A percentile compares a stretch with the other conserved stretches of the same genome.
Evolutionary conservation across 2,329 filamentous ascomycete species (phyloP).

Genomic region (Apiospora malaysiana): DNA sequence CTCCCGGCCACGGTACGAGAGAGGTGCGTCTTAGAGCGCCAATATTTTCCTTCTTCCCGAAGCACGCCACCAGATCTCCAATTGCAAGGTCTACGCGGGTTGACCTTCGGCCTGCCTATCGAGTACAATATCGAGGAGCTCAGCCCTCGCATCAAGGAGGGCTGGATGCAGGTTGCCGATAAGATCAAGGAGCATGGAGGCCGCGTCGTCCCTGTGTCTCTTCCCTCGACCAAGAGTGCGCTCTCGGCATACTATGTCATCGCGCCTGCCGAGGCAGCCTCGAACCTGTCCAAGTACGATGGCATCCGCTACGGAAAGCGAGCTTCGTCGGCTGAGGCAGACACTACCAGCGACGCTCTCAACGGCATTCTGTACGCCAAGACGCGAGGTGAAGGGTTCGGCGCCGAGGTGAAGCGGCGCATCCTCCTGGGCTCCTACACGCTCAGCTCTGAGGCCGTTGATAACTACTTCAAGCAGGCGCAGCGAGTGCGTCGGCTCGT

Average conservation of each 20-base stretch:
- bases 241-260: slow-evolving; percentile 95
- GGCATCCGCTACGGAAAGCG: slow-evolving; percentile 87
- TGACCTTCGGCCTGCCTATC: slow-evolving; percentile 63
- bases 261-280: slow-evolving; percentile 92
- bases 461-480: slow-evolving; percentile 96
- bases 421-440: slow-evolving; percentile 91
- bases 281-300: slow-evolving; percentile 96
- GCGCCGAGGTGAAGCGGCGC: slow-evolving; percentile 82
- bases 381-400: slow-evolving; percentile 77
- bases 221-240: slow-evolving; percentile 84
- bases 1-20: slow-evolving; percentile 61
- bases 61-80: slow-evolving; percentile 13
- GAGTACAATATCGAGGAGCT: slow-evolving; percentile 93
- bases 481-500: slow-evolving; percentile 86
- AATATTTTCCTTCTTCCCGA: slow-evolving; percentile 32
- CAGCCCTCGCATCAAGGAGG: slow-evolving; percentile 67
- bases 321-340: slow-evolving; percentile 39
- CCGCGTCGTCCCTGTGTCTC: slow-evolving; percentile 74
- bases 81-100: slow-evolving; percentile 33
- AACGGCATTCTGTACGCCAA: slow-evolving; percentile 75
- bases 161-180: slow-evolving; percentile 71
- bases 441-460: slow-evolving; percentile 86
- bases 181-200: slow-evolving; percentile 70
- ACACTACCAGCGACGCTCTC: slow-evolving; percentile 53
- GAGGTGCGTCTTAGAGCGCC: slow-evolving; percentile 45